Conservation (phyloP, 306 rosid genomes). For the Vigna mungo region DNA sequence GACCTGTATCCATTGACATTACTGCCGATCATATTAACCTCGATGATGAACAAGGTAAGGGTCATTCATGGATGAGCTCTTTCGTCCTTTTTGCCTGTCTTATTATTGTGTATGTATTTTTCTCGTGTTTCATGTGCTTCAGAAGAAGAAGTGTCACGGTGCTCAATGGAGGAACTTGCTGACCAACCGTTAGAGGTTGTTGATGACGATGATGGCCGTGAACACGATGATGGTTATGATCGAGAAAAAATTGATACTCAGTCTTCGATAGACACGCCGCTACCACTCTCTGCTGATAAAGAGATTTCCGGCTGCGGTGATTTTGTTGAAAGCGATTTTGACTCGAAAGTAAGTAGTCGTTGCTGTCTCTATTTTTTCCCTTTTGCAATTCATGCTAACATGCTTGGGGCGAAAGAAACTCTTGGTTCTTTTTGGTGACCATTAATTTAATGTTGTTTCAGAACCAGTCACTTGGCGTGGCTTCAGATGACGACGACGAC, state of each 20-base stretch:
- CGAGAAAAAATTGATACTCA: constrained; percentile 9
- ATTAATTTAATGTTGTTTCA: constrained; percentile 35
- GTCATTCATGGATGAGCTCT: constrained; percentile 32
- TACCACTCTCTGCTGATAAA: constrained; percentile 44
- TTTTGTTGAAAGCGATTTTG: constrained; percentile 38
- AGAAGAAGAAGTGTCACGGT: constrained; percentile 27
- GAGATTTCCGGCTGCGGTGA: constrained; percentile 38
- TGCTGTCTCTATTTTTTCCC: background rate
- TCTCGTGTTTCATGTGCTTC: constrained; percentile 34
- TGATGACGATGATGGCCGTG: background rate
- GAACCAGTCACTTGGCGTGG: constrained; percentile 37
- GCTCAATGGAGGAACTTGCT: constrained; percentile 34
- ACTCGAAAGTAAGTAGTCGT: constrained; percentile 49
- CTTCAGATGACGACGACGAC: constrained; percentile 47
- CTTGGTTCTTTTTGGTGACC: constrained; percentile 22
- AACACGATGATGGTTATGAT: background rate
- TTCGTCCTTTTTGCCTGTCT: background rate
- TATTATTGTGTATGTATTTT: constrained; percentile 24
- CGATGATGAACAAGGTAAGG: constrained; percentile 51
- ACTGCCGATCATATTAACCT: constrained; percentile 49
- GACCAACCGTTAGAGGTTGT: constrained; percentile 34
- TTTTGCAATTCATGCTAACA: background rate
- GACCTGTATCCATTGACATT: constrained; percentile 20
- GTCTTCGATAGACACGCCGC: constrained; percentile 15
- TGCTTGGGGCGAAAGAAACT: background rate